Conservation (phyloP, 2,329 filamentous ascomycete genomes). For the Thelonectria olida region DNA sequence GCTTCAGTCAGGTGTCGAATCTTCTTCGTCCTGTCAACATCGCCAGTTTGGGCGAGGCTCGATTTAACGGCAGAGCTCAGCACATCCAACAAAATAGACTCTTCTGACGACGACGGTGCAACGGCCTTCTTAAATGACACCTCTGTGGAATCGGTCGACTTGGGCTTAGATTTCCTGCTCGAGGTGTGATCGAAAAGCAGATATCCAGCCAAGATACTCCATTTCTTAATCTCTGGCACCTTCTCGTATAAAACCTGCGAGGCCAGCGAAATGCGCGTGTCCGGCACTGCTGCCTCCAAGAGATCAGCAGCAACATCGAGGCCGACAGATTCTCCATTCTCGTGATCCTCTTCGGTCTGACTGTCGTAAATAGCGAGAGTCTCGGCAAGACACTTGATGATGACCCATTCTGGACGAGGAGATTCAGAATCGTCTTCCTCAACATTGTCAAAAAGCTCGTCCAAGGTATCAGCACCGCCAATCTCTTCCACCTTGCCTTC, state of each 20-base stretch:
- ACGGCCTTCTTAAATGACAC: slow-evolving; percentile 75
- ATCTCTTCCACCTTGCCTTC: slow-evolving; percentile 84
- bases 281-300: slow-evolving; percentile 71
- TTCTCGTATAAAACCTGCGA: slow-evolving; percentile 87
- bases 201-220: slow-evolving; percentile 90
- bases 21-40: slow-evolving; percentile 69
- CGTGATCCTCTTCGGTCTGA: slow-evolving; percentile 68
- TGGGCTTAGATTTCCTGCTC: slow-evolving; percentile 61
- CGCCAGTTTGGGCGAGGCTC: slow-evolving; percentile 71
- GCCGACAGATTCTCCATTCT: slow-evolving; percentile 53
- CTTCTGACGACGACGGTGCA: slow-evolving; percentile 79
- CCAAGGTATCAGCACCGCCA: slow-evolving; percentile 79
- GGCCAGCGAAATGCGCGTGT: slow-evolving; percentile 86
- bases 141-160: slow-evolving; percentile 62
- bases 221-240: slow-evolving; percentile 81
- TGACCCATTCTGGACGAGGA: slow-evolving; percentile 86
- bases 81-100: slow-evolving; percentile 86
- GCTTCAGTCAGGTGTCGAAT: slow-evolving; percentile 70
- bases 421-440: slow-evolving; percentile 81
- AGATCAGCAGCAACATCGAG: slow-evolving; percentile 62
- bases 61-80: slow-evolving; percentile 84
- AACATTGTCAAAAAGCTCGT: slow-evolving; percentile 74
- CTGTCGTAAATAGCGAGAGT: slow-evolving; percentile 83
- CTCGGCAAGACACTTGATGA: slow-evolving; percentile 89
- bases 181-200: slow-evolving; percentile 90